Conservation (phyloP, 331 rosid genomes). For the Phaseolus coccineus region DNA sequence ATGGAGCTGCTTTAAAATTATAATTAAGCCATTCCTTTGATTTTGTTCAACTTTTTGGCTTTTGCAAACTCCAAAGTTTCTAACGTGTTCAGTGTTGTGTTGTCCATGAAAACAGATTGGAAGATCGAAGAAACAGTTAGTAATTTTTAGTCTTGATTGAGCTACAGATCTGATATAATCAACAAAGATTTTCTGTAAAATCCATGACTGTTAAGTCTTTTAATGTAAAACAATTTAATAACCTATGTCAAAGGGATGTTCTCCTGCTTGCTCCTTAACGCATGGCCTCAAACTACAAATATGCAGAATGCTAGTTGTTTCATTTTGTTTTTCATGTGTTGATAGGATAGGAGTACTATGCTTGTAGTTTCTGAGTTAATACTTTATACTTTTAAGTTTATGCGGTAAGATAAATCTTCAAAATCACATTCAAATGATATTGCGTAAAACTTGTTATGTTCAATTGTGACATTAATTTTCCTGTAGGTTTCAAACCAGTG, state of each 20-base stretch:
- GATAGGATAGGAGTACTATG: not conserved
- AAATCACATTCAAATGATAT: not conserved
- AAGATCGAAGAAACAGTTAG: not conserved
- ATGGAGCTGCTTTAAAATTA: not conserved
- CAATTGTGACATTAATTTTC: not conserved
- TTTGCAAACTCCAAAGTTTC: not conserved
- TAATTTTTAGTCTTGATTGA: slow-evolving; percentile 7
- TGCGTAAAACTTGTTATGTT: not conserved
- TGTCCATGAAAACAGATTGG: not conserved
- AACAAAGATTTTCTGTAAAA: not conserved
- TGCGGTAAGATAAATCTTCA: not conserved
- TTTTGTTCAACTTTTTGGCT: not conserved
- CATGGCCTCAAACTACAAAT: not conserved
- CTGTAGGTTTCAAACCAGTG: not conserved
- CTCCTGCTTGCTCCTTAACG: not conserved
- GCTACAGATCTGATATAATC: not conserved
- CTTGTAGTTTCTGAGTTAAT: not conserved
- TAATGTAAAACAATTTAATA: not conserved
- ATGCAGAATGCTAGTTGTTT: not conserved
- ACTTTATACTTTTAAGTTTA: not conserved
- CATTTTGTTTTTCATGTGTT: not conserved
- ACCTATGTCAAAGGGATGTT: not conserved
- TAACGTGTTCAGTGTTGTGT: not conserved
- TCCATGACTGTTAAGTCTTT: not conserved
- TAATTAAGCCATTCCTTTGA: not conserved